These are phyloP conservation scores for Ensete ventricosum DNA, from an alignment of 176 grass and related monocot species.

Conservation along the genomic window DNA sequence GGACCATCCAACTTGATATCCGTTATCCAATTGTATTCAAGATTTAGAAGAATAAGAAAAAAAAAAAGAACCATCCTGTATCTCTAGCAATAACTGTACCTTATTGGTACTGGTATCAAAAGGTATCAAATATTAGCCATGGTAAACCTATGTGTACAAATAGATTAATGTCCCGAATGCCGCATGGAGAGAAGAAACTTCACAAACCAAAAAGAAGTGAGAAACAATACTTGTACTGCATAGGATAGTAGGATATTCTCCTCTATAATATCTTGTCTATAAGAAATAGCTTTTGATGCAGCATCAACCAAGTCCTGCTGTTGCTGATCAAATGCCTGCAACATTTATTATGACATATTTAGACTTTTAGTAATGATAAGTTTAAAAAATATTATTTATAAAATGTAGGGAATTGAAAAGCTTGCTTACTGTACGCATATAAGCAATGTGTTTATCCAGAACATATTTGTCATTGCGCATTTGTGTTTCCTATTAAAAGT, in stretches of 20 bases:
- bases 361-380: not conserved
- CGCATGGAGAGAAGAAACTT: not conserved
- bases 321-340: slow-evolving; percentile 90
- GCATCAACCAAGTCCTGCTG: slow-evolving; percentile 78
- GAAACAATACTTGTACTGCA: slow-evolving; percentile 66
- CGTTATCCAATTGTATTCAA: too few relatives aligned
- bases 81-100: not conserved
- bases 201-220: not conserved
- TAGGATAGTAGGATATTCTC: slow-evolving; percentile 79
- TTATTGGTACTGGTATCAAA: not conserved
- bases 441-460: slow-evolving; percentile 80
- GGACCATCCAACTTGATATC: too few relatives aligned
- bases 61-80: not conserved
- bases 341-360: slow-evolving; percentile 3
- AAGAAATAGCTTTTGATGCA: slow-evolving; percentile 87
- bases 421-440: slow-evolving; percentile 58
- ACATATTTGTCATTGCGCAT: slow-evolving; percentile 58
- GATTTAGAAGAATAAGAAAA: not conserved
- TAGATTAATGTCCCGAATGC: not conserved
- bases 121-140: not conserved
- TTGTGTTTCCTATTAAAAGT: slow-evolving; percentile 56
- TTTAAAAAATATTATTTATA: not conserved
- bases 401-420: slow-evolving; percentile 6
- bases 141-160: not conserved
- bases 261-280: slow-evolving; percentile 93